Evolutionary conservation across 768 basidiomycete genomes (phyloP), one percentile per base, ranked within the genome.

Genomic region (Boletus huronensis): DNA sequence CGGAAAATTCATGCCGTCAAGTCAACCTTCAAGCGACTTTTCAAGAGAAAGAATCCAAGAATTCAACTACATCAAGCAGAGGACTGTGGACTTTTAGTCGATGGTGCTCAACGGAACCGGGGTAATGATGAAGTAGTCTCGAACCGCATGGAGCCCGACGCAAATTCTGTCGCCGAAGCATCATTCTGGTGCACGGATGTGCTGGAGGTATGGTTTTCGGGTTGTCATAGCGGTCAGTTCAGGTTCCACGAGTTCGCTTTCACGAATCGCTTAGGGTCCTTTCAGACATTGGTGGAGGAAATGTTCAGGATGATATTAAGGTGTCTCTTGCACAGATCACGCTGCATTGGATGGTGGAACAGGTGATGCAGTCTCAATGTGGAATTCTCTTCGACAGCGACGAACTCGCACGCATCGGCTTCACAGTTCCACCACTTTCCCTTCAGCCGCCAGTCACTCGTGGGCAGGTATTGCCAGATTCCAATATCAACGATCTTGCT

Each of bases 191-290:
- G 7, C 25, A 71, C 80, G 3, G 82, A 90, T 66, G 82, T 89
- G 14, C 65, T 83, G 13, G 90, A 93, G 65, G 88, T 91, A 3
- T 93, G 88, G 88, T 93, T 93, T 61, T 61, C 82, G 6, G 90
- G 90, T 2, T 82, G 82, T 57, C 90, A 91, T 61, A 65, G 71
- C 40, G 88, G 88, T 89, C 54, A 52, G 82, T 69, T 38, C 34
- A 13, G 4, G 28, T 43, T 31, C 36, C 3, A 34, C 31, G 1
- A 21, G 8, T 28, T 42, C 11, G 17, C n/a, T 50, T 39, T 43
- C 7, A 19, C 13, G 23, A 35, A 45, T 52, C 43, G 19, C 55
- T 56, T 2, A 51, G 2, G 7, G 8, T 31, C 36, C 36, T 45
- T 48, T 25, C 46, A 88, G 88, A 90, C 64, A 74, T 91, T 19